Evolutionary conservation across 768 basidiomycete genomes (phyloP).

Genomic region (Hypholoma fasciculare): DNA sequence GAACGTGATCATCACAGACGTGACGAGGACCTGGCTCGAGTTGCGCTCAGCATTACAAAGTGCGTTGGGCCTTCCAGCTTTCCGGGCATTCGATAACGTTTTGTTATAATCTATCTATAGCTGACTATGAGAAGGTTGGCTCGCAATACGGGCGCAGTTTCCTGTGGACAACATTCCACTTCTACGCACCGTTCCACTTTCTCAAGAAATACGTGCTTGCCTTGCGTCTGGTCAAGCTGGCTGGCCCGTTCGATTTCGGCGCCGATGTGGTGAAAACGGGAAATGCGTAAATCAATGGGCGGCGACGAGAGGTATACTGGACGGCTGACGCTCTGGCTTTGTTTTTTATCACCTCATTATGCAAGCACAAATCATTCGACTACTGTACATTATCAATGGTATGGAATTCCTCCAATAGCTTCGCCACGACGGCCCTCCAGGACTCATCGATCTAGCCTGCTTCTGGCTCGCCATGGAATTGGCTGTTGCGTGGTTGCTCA

Average conservation of each 20-base stretch:
- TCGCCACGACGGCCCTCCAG: too few relatives aligned
- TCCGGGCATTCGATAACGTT: background rate
- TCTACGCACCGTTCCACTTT: conserved; percentile 52
- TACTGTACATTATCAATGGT: too few relatives aligned
- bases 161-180: conserved; percentile 68
- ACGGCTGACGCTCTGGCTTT: too few relatives aligned
- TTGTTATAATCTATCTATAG: conserved; percentile 28
- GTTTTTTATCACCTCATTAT: too few relatives aligned
- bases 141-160: conserved; percentile 66
- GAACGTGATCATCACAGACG: conserved; percentile 77
- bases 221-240: background rate
- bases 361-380: too few relatives aligned
- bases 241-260: background rate
- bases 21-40: conserved; percentile 66
- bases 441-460: too few relatives aligned
- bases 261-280: too few relatives aligned
- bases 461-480: too few relatives aligned
- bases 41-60: conserved; percentile 56
- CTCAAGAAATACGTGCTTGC: conserved; percentile 7
- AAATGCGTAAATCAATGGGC: too few relatives aligned
- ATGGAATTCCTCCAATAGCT: too few relatives aligned
- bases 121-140: conserved; percentile 65
- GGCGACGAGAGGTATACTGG: too few relatives aligned
- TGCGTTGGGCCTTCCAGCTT: conserved; percentile 26
- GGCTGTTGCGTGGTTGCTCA: too few relatives aligned